Conservation (phyloP, 2,329 filamentous ascomycete species). For the Calonectria leucothoes region DNA sequence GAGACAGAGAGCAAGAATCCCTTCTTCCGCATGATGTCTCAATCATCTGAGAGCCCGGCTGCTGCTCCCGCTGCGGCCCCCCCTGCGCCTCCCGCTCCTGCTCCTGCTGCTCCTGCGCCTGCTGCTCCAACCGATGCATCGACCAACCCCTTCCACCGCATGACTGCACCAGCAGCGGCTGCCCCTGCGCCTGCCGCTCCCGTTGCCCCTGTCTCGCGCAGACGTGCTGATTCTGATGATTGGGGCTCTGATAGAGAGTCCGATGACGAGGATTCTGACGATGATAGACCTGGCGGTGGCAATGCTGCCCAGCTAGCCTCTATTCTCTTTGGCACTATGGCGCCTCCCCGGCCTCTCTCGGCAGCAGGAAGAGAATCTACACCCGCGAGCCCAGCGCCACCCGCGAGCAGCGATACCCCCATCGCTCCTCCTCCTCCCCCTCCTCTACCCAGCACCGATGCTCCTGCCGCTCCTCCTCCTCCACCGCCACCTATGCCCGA, state of each 20-base stretch:
- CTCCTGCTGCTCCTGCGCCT: conserved; percentile 50
- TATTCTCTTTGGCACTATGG: conserved; percentile 97
- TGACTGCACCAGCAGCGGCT: conserved; percentile 60
- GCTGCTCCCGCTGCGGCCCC: conserved; percentile 43
- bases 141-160: conserved; percentile 96
- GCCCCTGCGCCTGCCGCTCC: conserved; percentile 56
- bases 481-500: conserved; percentile 45
- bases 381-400: conserved; percentile 51
- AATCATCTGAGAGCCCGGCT: conserved; percentile 67
- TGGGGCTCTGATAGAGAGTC: conserved; percentile 83
- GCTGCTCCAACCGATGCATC: conserved; percentile 67
- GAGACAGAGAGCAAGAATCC: conserved; percentile 92
- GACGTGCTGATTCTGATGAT: conserved; percentile 71
- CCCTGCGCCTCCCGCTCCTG: conserved; percentile 50
- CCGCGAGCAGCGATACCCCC: conserved; percentile 53
- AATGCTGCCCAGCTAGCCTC: conserved; percentile 93
- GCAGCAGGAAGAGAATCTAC: conserved; percentile 78
- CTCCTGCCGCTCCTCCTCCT: conserved; percentile 46
- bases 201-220: conserved; percentile 64
- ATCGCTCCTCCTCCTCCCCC: conserved; percentile 54
- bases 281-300: conserved; percentile 81
- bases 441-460: conserved; percentile 44
- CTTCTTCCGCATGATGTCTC: conserved; percentile 90
- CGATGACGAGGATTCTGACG: conserved; percentile 66
- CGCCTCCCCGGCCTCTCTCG: conserved; percentile 87